phyloP scores from a whole-genome alignment of 805 yeast genomes.

The Torulaspora quercuum region DNA sequence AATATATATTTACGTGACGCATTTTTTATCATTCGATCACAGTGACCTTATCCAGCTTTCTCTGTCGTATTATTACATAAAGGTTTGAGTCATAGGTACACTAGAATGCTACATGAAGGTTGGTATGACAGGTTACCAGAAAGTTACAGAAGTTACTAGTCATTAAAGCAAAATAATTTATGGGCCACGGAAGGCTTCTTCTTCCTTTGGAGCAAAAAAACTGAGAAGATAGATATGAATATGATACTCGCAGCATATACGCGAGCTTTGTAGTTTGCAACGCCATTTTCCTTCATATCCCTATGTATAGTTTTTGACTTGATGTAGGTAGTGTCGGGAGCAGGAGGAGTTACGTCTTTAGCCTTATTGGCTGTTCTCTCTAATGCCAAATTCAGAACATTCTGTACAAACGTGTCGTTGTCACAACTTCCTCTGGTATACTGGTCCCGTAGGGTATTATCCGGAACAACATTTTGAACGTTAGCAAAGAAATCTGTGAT shows the following conservation, averaged over 20 bases:
- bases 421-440: neutral
- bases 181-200: slow-evolving; percentile 1
- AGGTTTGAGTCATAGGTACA: no score
- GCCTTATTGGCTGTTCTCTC: slow-evolving; percentile 10
- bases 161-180: slow-evolving; percentile 1
- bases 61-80: no score
- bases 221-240: slow-evolving; percentile 1
- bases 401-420: slow-evolving; percentile 12
- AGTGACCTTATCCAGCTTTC: no score
- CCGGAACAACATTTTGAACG: slow-evolving; percentile 74
- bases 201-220: neutral
- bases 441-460: slow-evolving; percentile 49
- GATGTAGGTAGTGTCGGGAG: neutral
- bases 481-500: slow-evolving; percentile 95
- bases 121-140: no score
- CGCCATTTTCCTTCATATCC: neutral
- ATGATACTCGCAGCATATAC: slow-evolving; percentile 2
- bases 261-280: slow-evolving; percentile 4
- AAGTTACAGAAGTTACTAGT: slow-evolving; percentile 1
- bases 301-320: slow-evolving; percentile 8
- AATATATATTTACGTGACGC: slow-evolving; percentile 9
- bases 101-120: no score
- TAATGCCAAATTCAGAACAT: slow-evolving; percentile 20
- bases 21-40: no score
- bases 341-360: neutral